Conservation (phyloP, 73 alveolate genomes). For the Paramecium sexaurelia region DNA sequence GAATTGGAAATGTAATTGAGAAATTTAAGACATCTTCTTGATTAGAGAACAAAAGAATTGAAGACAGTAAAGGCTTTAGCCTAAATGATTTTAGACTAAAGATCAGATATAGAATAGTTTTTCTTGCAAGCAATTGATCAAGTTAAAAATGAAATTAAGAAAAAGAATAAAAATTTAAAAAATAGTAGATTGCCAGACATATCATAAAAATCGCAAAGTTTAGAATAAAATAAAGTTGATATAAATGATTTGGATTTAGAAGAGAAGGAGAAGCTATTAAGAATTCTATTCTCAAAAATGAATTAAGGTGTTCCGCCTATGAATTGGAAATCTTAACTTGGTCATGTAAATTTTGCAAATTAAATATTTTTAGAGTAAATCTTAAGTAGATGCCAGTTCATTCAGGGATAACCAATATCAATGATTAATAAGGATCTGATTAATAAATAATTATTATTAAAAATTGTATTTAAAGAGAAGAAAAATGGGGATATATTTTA, state of each 20-base stretch:
- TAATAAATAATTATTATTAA: neutral
- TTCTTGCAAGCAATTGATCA: conserved; percentile 86
- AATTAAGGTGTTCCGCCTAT: conserved; percentile 89
- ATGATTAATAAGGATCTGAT: neutral
- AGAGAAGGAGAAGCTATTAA: conserved; percentile 85
- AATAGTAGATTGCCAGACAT: conserved; percentile 67
- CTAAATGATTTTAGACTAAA: conserved; percentile 87
- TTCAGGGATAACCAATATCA: conserved; percentile 45
- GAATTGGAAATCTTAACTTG: conserved; percentile 78
- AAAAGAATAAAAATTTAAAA: conserved; percentile 77
- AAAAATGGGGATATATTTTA: neutral
- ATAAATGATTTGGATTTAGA: conserved; percentile 90
- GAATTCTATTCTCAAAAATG: conserved; percentile 89
- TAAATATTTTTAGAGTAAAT: neutral
- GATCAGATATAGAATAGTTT: conserved; percentile 91
- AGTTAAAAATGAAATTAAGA: conserved; percentile 83
- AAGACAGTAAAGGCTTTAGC: conserved; percentile 83
- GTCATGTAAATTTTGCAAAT: neutral
- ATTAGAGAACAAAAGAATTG: conserved; percentile 80
- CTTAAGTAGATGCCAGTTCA: conserved; percentile 38
- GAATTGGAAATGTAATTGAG: conserved; percentile 60
- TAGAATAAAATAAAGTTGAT: conserved; percentile 75
- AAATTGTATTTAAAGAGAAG: neutral
- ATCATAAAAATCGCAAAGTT: neutral
- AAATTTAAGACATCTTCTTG: conserved; percentile 73